These are phyloP conservation scores for Hypericum perforatum DNA, from an alignment of 345 rosid genomes.

Conservation along the genomic window DNA sequence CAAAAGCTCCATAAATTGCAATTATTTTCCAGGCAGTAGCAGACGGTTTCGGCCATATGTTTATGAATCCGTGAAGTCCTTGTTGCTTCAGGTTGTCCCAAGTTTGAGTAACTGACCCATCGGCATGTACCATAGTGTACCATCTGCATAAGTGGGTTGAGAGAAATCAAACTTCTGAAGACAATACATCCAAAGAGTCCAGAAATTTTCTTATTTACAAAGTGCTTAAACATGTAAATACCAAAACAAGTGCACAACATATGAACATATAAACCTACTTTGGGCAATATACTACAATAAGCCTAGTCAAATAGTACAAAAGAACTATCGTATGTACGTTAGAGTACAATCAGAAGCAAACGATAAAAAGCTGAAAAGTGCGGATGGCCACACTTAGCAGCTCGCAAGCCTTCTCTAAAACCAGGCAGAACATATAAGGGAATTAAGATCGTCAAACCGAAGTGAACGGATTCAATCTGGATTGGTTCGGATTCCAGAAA, in stretches of 20 bases:
- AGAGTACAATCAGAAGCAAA: no score
- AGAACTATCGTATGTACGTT: no score
- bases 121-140: constrained; percentile 92
- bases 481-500: no score
- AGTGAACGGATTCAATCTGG: no score
- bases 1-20: constrained; percentile 68
- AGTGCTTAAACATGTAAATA: not conserved
- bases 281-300: not conserved
- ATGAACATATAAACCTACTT: not conserved
- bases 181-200: not conserved
- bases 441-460: no score
- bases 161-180: constrained; percentile 4
- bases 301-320: not conserved
- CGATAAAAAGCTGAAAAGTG: no score
- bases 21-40: constrained; percentile 63
- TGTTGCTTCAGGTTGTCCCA: constrained; percentile 41
- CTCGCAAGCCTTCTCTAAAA: no score
- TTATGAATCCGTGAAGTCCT: constrained; percentile 59
- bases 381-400: no score
- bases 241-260: no score
- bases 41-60: constrained; percentile 82
- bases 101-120: constrained; percentile 62
- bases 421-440: no score
- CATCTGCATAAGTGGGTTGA: constrained; percentile 43
- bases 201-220: not conserved